Evolutionary conservation across 2,329 filamentous ascomycete species (phyloP), one percentile per base, ranked within the genome.

Genomic region (Pseudogymnoascus sp.): DNA sequence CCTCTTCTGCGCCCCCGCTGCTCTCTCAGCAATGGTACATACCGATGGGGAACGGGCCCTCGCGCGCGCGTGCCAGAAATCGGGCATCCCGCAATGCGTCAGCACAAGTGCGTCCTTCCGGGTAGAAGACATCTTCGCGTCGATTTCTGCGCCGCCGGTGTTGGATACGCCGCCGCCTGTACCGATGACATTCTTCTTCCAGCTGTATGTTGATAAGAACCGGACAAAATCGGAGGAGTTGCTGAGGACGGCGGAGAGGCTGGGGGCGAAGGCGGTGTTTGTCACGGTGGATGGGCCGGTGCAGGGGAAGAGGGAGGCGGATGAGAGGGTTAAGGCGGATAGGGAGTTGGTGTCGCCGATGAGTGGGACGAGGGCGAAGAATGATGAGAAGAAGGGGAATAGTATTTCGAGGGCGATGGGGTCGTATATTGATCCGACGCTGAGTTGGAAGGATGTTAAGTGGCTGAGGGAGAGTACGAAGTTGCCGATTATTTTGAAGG

Each of bases 401-500:
- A 80, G 83, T 10, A 69, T 86, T 63, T 79, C 83, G 19, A 71
- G 85, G 63, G 75, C 82, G 65, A 81, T 86, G 80, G 81, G 83
- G 10, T 71, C 75, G 31, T 83, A 83, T 74, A 80, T 88, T 70
- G 85, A 87, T 71, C 70, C 83, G 3, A 79, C 80, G 16, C 76
- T 86, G 13, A 80, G 70, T 6, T 91, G 87, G 88, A 79, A 83
- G 51, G 88, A 89, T 71, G 78, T 90, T 1, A 76, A 79, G 4
- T 90, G 87, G 86, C 71, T 90, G 21, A 83, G 86, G 77, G 80
- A 78, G 72, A 75, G 78, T 64, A 81, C 84, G 34, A 79, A 75
- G 1, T 78, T 85, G 6, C 77, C 85, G 70, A 68, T 90, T 78
- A 76, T 87, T 67, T 60, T 91, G 25, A 92, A 91, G 74, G 88